These are phyloP conservation scores for Podaxis mareebaensis DNA, from an alignment of 768 basidiomycete species.

Conservation along the genomic window DNA sequence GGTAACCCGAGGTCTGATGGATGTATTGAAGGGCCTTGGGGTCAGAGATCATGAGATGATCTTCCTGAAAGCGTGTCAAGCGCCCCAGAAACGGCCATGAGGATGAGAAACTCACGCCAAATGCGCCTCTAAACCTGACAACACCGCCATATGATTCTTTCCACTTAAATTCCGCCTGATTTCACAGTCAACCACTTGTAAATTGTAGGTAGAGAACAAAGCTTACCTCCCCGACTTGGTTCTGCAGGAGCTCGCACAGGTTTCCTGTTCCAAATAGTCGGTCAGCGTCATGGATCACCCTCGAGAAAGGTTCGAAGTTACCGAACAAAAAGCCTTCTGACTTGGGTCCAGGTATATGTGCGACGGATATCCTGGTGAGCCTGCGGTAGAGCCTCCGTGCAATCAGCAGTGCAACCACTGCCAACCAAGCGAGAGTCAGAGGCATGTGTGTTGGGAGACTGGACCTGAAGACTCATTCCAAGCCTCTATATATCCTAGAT, in stretches of 20 bases:
- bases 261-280: conserved; percentile 21
- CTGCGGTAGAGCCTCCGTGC: conserved; percentile 31
- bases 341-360: conserved; percentile 35
- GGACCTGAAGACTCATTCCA: neutral
- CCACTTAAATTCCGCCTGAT: conserved; percentile 45
- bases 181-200: neutral
- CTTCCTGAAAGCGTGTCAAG: conserved; percentile 31
- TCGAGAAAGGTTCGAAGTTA: conserved; percentile 19
- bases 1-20: conserved; percentile 43
- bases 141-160: conserved; percentile 43
- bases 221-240: conserved; percentile 35
- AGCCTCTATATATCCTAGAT: conserved; percentile 4
- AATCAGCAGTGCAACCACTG: conserved; percentile 14
- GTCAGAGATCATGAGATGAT: conserved; percentile 46
- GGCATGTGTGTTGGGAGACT: conserved; percentile 17
- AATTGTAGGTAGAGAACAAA: conserved; percentile 3
- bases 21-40: conserved; percentile 50
- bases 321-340: conserved; percentile 41
- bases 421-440: conserved; percentile 13
- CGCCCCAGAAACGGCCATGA: neutral
- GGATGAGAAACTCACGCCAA: conserved; percentile 31
- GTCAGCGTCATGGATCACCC: neutral
- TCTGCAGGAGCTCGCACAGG: conserved; percentile 30
- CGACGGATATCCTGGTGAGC: conserved; percentile 33
- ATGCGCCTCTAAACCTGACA: conserved; percentile 35